Percentiles rank a stretch among this genome's conserved stretches.
phyloP scores from a whole-genome alignment of 1,284 basidiomycete genomes.

The Leccinum fuscescens region DNA sequence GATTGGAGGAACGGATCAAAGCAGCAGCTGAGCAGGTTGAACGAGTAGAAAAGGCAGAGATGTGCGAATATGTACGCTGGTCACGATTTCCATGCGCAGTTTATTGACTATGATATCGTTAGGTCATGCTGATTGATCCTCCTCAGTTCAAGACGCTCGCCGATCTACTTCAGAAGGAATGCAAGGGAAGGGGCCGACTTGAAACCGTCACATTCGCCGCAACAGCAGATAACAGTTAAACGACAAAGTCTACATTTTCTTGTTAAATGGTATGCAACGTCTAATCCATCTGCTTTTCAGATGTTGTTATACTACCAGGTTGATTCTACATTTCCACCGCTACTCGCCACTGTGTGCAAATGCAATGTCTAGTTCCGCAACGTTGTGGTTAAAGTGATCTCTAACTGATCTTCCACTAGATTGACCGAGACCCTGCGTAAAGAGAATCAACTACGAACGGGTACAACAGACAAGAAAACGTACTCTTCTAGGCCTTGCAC shows the following conservation, averaged over 20 bases:
- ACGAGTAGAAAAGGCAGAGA: conserved; percentile 74
- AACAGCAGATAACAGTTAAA: conserved; percentile 41
- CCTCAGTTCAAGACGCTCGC: conserved; percentile 87
- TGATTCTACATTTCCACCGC: not conserved
- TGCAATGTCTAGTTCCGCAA: conserved; percentile 14
- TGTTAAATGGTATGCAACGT: not conserved
- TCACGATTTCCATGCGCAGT: not conserved
- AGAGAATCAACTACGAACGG: not conserved
- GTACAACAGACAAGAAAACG: not conserved
- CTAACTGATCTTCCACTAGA: conserved; percentile 21
- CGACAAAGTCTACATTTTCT: not conserved
- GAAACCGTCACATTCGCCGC: conserved; percentile 81
- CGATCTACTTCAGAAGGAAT: conserved; percentile 88
- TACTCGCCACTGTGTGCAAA: not conserved
- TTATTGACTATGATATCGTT: conserved; percentile 10
- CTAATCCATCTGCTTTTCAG: not conserved
- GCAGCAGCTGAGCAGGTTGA: conserved; percentile 83
- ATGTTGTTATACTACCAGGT: not conserved
- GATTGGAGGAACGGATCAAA: conserved; percentile 70
- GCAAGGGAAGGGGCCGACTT: conserved; percentile 79
- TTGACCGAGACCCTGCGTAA: conserved; percentile 20
- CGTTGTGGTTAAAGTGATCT: conserved; percentile 17
- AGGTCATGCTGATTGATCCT: conserved; percentile 93
- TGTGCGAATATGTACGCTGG: conserved; percentile 84
- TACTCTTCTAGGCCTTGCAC: conserved; percentile 24